These are phyloP conservation scores for Postia placenta DNA, from an alignment of 768 basidiomycete species.

Conservation along the genomic window DNA sequence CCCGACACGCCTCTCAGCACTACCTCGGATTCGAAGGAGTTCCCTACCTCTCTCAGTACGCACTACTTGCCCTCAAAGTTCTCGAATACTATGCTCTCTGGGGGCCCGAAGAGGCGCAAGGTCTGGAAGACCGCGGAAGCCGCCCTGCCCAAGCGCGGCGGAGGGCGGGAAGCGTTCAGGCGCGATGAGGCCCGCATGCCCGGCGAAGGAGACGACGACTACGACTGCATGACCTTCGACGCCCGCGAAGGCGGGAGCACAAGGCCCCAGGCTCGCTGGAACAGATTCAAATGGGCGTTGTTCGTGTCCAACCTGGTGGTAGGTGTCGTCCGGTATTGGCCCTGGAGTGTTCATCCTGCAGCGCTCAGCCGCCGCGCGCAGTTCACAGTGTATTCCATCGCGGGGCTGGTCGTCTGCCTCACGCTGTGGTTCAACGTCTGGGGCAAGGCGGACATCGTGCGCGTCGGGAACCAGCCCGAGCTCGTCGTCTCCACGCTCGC, in stretches of 20 bases:
- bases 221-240: conserved; percentile 35
- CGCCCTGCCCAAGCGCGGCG: conserved; percentile 54
- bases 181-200: conserved; percentile 34
- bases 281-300: conserved; percentile 77
- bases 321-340: conserved; percentile 18
- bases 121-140: conserved; percentile 31
- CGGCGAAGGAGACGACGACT: conserved; percentile 31
- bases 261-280: conserved; percentile 59
- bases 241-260: conserved; percentile 32
- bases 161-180: conserved; percentile 56
- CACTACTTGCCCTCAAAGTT: conserved; percentile 80
- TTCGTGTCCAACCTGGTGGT: conserved; percentile 60
- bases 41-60: conserved; percentile 43
- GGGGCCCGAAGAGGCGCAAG: conserved; percentile 34
- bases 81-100: conserved; percentile 38
- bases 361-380: conserved; percentile 15
- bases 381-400: conserved; percentile 57
- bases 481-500: conserved; percentile 69
- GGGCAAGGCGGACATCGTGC: conserved; percentile 61
- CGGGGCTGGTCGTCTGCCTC: conserved; percentile 57
- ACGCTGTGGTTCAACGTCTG: conserved; percentile 77
- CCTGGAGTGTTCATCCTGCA: not conserved
- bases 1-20: conserved; percentile 12
- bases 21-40: conserved; percentile 1
- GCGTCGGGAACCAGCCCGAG: conserved; percentile 61